phyloP scores from a whole-genome alignment of 257 asterid genomes.

The Parsonsia alboflavescens region DNA sequence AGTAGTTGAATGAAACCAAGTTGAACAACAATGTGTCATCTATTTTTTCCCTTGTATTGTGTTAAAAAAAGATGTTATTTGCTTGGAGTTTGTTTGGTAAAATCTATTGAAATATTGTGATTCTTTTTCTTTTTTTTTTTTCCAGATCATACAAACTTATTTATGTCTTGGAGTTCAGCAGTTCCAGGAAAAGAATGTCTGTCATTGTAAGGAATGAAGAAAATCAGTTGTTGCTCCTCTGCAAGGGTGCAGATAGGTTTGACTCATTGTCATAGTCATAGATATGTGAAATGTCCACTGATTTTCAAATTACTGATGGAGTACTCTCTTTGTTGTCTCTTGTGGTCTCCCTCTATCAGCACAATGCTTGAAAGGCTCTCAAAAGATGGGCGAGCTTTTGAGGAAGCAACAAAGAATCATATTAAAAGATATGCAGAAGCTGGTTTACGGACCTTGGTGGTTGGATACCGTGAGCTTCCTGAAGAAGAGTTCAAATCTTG shows the following conservation, averaged over 20 bases:
- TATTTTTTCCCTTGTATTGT: background rate
- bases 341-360: conserved; percentile 35
- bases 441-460: conserved; percentile 82
- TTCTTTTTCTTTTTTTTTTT: conserved; percentile 22
- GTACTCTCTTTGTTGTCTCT: conserved; percentile 2
- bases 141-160: conserved; percentile 76
- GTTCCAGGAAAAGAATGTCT: conserved; percentile 94
- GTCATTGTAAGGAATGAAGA: conserved; percentile 64
- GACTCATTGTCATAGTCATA: conserved; percentile 9
- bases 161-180: conserved; percentile 86
- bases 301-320: conserved; percentile 10
- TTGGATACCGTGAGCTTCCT: conserved; percentile 75
- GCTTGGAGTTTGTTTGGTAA: background rate
- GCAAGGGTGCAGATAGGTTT: conserved; percentile 98
- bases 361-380: conserved; percentile 83
- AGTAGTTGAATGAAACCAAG: background rate
- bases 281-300: background rate
- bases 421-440: conserved; percentile 78
- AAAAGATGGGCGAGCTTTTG: conserved; percentile 36
- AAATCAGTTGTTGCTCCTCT: conserved; percentile 71
- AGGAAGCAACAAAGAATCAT: conserved; percentile 55
- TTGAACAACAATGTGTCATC: background rate
- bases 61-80: background rate
- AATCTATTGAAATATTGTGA: background rate
- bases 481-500: conserved; percentile 65